Conservation (phyloP, 306 rosid genomes). For the Vicia villosa region DNA sequence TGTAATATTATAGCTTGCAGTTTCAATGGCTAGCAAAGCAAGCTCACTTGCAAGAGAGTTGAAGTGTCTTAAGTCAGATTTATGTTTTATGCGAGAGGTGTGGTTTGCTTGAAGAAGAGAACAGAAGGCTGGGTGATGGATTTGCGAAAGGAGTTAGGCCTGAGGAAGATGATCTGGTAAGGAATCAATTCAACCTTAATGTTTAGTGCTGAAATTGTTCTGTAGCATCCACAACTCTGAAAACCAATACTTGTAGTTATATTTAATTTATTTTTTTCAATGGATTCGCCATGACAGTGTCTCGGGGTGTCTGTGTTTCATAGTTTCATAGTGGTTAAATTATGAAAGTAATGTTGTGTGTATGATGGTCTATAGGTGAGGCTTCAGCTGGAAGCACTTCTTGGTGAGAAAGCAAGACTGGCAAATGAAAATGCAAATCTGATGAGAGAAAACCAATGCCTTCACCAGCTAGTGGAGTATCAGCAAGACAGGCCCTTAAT, state of each 20-base stretch:
- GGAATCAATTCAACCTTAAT: background rate
- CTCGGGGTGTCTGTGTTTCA: too few relatives aligned
- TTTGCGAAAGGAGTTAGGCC: constrained; percentile 70
- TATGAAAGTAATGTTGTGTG: constrained; percentile 23
- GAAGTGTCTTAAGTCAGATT: constrained; percentile 66
- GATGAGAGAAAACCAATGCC: constrained; percentile 88
- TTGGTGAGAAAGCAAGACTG: constrained; percentile 86
- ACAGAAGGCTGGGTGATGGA: constrained; percentile 76
- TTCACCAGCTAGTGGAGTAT: constrained; percentile 91
- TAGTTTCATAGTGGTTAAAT: background rate
- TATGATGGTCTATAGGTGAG: constrained; percentile 64
- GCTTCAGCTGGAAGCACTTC: constrained; percentile 94
- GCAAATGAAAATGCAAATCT: constrained; percentile 89
- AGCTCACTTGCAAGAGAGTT: constrained; percentile 80
- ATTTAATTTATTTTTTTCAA: too few relatives aligned
- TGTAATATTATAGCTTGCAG: constrained; percentile 59
- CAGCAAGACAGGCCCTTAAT: too few relatives aligned
- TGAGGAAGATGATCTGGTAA: constrained; percentile 92
- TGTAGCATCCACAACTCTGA: too few relatives aligned
- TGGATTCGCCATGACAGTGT: too few relatives aligned
- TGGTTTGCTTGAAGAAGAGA: constrained; percentile 82
- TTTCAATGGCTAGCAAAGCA: constrained; percentile 90
- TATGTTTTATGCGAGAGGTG: constrained; percentile 83
- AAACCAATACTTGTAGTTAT: too few relatives aligned
- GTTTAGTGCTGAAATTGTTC: background rate